Percentiles rank a stretch among this genome's conserved stretches.
phyloP scores from a whole-genome alignment of 2,329 filamentous ascomycete species.

The Coniella lustricola region DNA sequence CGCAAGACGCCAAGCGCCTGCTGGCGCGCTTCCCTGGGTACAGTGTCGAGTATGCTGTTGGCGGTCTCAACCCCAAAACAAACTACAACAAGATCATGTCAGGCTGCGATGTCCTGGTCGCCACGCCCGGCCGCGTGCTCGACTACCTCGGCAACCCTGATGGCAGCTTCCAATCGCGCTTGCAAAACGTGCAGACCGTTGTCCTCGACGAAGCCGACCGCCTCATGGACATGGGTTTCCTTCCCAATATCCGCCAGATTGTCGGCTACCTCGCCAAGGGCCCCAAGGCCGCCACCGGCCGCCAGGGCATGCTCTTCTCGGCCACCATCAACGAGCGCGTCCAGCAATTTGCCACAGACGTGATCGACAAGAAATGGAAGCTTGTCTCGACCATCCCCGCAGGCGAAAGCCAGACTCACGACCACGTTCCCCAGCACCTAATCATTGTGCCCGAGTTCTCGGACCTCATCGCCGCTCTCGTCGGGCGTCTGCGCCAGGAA shows the following conservation, averaged over 20 bases:
- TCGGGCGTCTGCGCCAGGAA: conserved; percentile 48
- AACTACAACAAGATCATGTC: conserved; percentile 64
- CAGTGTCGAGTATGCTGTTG: conserved; percentile 71
- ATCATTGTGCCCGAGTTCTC: conserved; percentile 63
- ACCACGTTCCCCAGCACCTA: conserved; percentile 66
- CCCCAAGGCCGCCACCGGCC: conserved; percentile 47
- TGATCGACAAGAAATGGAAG: conserved; percentile 65
- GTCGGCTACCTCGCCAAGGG: conserved; percentile 56
- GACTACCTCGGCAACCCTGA: conserved; percentile 73
- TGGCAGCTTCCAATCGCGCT: conserved; percentile 56
- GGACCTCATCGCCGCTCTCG: conserved; percentile 54
- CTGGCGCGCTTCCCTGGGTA: conserved; percentile 67
- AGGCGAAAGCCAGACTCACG: conserved; percentile 70
- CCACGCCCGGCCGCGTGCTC: conserved; percentile 70
- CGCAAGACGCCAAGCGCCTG: conserved; percentile 62
- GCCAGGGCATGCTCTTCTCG: conserved; percentile 75
- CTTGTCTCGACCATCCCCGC: conserved; percentile 74
- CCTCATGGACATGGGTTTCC: conserved; percentile 83
- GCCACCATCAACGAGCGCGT: conserved; percentile 78
- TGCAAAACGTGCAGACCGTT: conserved; percentile 65
- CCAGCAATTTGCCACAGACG: conserved; percentile 62
- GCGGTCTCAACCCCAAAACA: conserved; percentile 66
- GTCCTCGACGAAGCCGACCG: conserved; percentile 93
- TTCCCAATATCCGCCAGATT: conserved; percentile 71
- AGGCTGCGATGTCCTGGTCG: conserved; percentile 74